Evolutionary conservation across 2,329 filamentous ascomycete genomes (phyloP), one percentile per base, ranked within the genome.

Genomic region (Knufia petricola): DNA sequence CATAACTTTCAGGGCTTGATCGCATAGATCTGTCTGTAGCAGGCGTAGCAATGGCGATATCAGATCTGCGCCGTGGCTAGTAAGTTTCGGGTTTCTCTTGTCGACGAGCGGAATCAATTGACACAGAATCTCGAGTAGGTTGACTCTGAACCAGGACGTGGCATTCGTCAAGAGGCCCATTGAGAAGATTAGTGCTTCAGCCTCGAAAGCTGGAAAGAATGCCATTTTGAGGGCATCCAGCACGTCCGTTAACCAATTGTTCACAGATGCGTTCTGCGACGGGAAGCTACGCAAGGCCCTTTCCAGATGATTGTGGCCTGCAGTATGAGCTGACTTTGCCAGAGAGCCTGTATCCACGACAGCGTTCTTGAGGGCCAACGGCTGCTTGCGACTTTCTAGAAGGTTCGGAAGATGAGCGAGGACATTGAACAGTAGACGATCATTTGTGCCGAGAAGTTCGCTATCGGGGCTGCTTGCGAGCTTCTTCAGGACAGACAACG

Each of bases 101-200:
- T 98, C 89, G 26, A 95, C 85, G 46, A 90, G 84, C 0, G 88
- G 87, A 40, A 98, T 85, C 51, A 95, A 72, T 17, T 85, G 77
- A 60, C 85, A 85, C 0, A 98, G 77, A 10, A 96, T 81, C 52
- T 87, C 83, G 85, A 98, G 94, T 0, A 86, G 88, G 69, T 92
- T 90, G 37, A 89, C 73, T 63, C 94, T 94, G 65, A 96, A 85
- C 86, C 88, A 95, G 2, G 85, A 77, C 1, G 84, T 77, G 28
- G 82, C 84, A 61, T 98, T 98, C 12, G 89, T 95, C 46, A 98
- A 73, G 41, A 95, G 76, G 1, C 92, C 88, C 67, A 96, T 86
- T 37, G 96, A 70, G 68, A 95, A 95, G 1, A 88, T 87, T 9
- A 98, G 69, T 71, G 87, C 86, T 51, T 82, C 78, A 57, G 94